Conservation (phyloP, 2,329 filamentous ascomycete genomes). For the Scleromitrula shiraiana region DNA sequence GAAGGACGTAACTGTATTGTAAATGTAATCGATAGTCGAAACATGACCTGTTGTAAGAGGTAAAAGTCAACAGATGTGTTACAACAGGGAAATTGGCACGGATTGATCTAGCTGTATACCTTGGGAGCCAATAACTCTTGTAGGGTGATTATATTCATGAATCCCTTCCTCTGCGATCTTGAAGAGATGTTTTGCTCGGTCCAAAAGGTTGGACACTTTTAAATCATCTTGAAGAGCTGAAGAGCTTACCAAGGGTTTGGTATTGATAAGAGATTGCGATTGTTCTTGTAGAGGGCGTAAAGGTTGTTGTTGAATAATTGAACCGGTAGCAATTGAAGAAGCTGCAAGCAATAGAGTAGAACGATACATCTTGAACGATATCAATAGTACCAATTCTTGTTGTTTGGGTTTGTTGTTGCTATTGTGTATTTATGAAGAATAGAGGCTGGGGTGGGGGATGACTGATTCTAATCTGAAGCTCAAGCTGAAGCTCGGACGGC, state of each 20-base stretch:
- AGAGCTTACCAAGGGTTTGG: constrained; percentile 37
- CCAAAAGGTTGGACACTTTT: constrained; percentile 45
- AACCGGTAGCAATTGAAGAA: constrained; percentile 13
- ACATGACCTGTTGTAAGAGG: constrained; percentile 43
- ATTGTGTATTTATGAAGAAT: no score
- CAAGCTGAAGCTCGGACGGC: no score
- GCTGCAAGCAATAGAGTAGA: constrained; percentile 1
- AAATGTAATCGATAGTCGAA: constrained; percentile 58
- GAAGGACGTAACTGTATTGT: constrained; percentile 43
- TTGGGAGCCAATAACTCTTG: constrained; percentile 60
- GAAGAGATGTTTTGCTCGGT: constrained; percentile 53
- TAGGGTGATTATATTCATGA: constrained; percentile 58
- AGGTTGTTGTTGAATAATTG: constrained; percentile 16
- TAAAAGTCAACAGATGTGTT: constrained; percentile 6
- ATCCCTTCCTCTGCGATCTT: constrained; percentile 51
- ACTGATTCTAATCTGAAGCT: no score
- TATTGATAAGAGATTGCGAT: constrained; percentile 18
- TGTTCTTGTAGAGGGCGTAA: constrained; percentile 15
- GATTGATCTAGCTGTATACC: constrained; percentile 36
- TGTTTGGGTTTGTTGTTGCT: no score
- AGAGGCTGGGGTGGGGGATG: no score
- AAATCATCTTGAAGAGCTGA: constrained; percentile 50
- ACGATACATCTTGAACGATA: constrained; percentile 5
- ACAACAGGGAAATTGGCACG: neutral
- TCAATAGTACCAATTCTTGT: neutral